Base-by-base conservation (phyloP, 2,329 filamentous ascomycete genomes). In the Epichloe sibirici region DNA sequence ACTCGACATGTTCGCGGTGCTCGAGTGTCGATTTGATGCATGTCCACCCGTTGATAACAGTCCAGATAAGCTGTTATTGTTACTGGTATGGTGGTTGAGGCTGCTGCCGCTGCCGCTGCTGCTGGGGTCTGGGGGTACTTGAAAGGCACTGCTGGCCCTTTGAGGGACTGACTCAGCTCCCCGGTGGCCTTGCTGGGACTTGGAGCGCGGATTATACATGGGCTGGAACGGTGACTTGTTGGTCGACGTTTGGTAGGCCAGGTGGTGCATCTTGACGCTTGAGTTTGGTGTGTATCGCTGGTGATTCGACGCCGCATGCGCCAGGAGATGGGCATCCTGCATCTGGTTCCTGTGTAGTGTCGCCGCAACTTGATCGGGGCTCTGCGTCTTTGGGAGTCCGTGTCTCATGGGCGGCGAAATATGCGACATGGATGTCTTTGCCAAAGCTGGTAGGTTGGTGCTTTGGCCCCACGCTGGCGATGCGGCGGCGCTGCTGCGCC, bases 171-270 rank as follows among this genome's bases (percentile, higher is more conserved):
- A 45, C 2, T 25, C 31, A 8, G 48, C 51, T 11, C 44, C 39
- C 44, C 51, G 43, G n/a, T 68, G 66, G 2, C 63, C 61, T 45
- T 69, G 66, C 49, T 65, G 60, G 12, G 70, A 70, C 53, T 62
- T 62, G 11, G 63, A 58, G 25, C 62, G 60, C 49, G 65, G 54
- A 25, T 56, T 54, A 38, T 57, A 45, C 51, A 57, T 51, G 37
- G 61, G 55, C 53, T 66, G 63, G 34, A 65, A 64, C 0, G 65
- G 63, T 15, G 68, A 46, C 35, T 44, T 46, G 69, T 34, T 58
- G 59, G 39, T 13, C 21, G 48, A 40, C 28, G 40, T 31, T 63
- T 65, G 8, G 61, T 59, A 2, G 62, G 60, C 0, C 17, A 13
- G 39, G 21, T 46, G 53, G 5, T 63, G 57, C 62, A 67, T 56